Evolutionary conservation across 2,329 filamentous ascomycete species (phyloP).

Genomic region (Ophiostoma pallidulum): DNA sequence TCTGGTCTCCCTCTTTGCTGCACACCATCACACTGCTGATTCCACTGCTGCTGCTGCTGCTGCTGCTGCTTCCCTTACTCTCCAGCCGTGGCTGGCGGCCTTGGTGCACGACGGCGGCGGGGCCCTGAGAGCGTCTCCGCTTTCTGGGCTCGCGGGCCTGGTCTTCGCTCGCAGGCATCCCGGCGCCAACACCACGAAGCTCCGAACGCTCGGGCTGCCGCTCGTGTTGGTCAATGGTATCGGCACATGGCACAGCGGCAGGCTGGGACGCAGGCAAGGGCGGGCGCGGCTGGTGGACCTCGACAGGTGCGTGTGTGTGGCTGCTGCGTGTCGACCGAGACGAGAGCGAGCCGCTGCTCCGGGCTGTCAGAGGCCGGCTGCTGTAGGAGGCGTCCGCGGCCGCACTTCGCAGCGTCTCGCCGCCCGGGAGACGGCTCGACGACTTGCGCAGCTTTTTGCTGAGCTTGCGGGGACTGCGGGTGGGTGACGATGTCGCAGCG

Average conservation of each 20-base stretch:
- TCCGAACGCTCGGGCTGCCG: background rate
- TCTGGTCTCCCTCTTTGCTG: background rate
- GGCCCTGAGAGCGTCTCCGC: conserved; percentile 2
- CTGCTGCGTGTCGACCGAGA: background rate
- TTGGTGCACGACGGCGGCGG: conserved; percentile 12
- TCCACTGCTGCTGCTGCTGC: background rate
- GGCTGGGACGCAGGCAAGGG: background rate
- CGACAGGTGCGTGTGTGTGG: background rate
- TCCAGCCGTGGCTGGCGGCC: too few species aligned
- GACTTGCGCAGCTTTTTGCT: conserved; percentile 47
- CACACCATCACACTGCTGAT: background rate
- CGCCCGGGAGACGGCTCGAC: conserved; percentile 33
- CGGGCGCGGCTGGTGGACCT: conserved; percentile 9
- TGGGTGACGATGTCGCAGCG: conserved; percentile 10
- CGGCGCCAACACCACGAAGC: too few species aligned
- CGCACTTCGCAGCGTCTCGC: background rate
- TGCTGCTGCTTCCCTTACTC: background rate
- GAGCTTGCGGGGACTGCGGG: conserved; percentile 24
- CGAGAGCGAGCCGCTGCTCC: background rate
- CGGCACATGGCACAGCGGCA: background rate
- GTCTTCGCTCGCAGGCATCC: background rate
- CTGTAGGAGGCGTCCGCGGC: background rate
- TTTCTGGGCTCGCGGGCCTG: background rate
- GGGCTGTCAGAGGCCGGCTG: background rate
- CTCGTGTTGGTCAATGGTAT: too few species aligned